phyloP scores from a whole-genome alignment of 2,329 filamentous ascomycete species.

The Verticillium tricorpus region DNA sequence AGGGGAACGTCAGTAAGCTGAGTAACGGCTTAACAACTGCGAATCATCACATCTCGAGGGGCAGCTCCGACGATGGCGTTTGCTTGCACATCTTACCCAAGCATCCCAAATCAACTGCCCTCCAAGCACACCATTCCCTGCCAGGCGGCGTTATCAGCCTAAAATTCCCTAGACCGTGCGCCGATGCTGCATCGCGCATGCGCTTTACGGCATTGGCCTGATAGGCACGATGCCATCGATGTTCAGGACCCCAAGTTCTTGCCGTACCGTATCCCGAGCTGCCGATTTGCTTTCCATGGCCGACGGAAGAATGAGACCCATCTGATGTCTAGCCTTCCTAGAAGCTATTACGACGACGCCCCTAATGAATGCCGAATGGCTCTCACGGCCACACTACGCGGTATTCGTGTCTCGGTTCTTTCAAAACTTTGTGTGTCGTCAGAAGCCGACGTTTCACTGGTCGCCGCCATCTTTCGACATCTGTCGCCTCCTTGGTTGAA shows the following conservation, averaged over 20 bases:
- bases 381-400: too few species aligned
- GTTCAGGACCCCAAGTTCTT: neutral
- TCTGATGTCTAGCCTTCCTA: too few species aligned
- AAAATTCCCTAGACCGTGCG: neutral
- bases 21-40: neutral
- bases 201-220: neutral
- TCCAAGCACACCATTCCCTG: neutral
- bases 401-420: too few species aligned
- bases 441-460: too few species aligned
- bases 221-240: neutral
- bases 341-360: too few species aligned
- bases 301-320: too few species aligned
- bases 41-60: neutral
- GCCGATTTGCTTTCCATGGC: too few species aligned
- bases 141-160: neutral
- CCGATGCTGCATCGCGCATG: neutral
- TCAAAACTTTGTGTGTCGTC: neutral
- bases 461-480: neutral
- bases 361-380: too few species aligned
- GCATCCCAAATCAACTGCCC: neutral
- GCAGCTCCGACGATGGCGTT: neutral
- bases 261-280: too few species aligned
- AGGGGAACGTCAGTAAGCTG: neutral
- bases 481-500: neutral
- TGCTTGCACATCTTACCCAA: neutral